Conservation (phyloP, 2,329 filamentous ascomycete genomes). For the Hymenoscyphus fraxineus region DNA sequence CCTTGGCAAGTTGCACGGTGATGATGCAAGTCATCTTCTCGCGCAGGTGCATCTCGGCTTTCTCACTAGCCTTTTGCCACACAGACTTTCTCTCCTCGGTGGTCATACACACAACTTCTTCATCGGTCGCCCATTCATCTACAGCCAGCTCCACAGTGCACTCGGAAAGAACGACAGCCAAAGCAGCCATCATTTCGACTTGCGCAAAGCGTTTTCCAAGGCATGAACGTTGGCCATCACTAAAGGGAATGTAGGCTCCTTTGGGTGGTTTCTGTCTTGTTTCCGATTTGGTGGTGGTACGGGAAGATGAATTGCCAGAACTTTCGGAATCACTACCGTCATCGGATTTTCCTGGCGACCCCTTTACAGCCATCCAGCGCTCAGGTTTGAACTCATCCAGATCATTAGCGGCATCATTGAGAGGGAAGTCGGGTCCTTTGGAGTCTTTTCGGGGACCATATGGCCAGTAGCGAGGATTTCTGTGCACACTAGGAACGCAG, state of each 20-base stretch:
- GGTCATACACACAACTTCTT: conserved; percentile 13
- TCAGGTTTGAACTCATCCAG: conserved; percentile 67
- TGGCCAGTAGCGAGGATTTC: conserved; percentile 71
- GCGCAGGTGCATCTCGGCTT: conserved; percentile 11
- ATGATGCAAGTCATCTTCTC: conserved; percentile 15
- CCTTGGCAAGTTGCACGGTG: conserved; percentile 15
- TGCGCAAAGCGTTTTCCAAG: conserved; percentile 34
- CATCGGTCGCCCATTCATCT: conserved; percentile 15
- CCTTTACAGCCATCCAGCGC: conserved; percentile 55
- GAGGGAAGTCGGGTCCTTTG: conserved; percentile 24
- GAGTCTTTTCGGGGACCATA: conserved; percentile 38
- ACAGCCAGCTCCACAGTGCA: conserved; percentile 21
- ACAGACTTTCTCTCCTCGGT: conserved; percentile 7
- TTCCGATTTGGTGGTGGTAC: not conserved
- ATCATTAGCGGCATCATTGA: conserved; percentile 43
- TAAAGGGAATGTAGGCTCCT: conserved; percentile 56
- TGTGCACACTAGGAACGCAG: conserved; percentile 53
- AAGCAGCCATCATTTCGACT: conserved; percentile 31
- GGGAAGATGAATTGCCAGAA: not conserved
- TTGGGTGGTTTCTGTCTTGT: conserved; percentile 48
- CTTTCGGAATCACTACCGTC: conserved; percentile 27
- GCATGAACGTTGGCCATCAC: conserved; percentile 50
- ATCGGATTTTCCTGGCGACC: not conserved
- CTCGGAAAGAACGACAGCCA: conserved; percentile 21
- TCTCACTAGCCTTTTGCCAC: conserved; percentile 16